Base-by-base conservation (phyloP, 2,329 filamentous ascomycete species). In the Hymenoscyphus fructigenus region DNA sequence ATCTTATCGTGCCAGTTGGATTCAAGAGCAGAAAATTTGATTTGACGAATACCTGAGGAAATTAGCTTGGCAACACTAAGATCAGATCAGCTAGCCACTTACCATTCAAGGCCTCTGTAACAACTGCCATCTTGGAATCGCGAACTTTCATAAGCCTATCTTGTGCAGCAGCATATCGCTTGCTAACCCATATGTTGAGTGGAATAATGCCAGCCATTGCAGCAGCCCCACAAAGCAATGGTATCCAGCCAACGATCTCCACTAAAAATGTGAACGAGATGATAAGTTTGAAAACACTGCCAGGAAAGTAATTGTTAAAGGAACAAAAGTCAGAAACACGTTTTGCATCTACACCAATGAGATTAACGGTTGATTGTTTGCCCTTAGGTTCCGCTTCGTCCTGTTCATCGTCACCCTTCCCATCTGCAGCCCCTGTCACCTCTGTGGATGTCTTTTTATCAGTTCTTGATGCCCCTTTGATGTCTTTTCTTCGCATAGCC, bases 21-120 rank as follows among this genome's bases (percentile, higher is more conserved):
- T 75, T 94, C 91, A 1, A 92, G 78, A 0, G 91, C 91, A 0
- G 90, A 90, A 70, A 94, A 93, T 73, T 95, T 95, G 78, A 95
- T 92, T 76, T 95, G 91, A 1, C 91, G 85, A 68, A 94, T 93
- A 7, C 69, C 69, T 71, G 34, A n/a, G n/a, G n/a, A n/a, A n/a
- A n/a, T n/a, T n/a, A n/a, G n/a, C n/a, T n/a, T n/a, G n/a, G n/a
- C n/a, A n/a, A n/a, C n/a, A n/a, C n/a, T 41, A 5, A 15, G 14
- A 28, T 38, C 14, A n/a, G 4, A 3, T 28, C 4, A n/a, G 1
- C 6, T 12, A 29, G 34, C 17, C 1, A 36, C 59, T 5, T 67
- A 67, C 91, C 91, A 70, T 91, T 85, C 1, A 95, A 78, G 0
- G 89, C 90, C 75, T 95, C 91, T 0, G 90, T 91, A 34, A 95